Percentiles rank a stretch among this genome's conserved stretches.
These are phyloP conservation scores for Leccinum rimulosum DNA, from an alignment of 768 basidiomycete species.

Conservation along the genomic window DNA sequence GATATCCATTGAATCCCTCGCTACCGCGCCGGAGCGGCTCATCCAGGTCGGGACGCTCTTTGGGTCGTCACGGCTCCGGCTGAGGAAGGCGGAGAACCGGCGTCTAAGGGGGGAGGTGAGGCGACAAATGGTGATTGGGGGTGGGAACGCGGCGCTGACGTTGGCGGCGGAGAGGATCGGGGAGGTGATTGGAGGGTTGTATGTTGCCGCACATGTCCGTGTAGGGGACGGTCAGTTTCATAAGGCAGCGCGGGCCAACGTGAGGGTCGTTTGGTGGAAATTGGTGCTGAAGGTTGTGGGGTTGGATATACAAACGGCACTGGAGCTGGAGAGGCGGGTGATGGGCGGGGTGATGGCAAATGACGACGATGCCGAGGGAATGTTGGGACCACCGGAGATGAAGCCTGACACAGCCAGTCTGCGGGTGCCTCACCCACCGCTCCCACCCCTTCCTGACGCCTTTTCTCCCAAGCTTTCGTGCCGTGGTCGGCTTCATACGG, in stretches of 20 bases:
- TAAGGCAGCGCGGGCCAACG: conserved; percentile 38
- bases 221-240: conserved; percentile 67
- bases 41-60: conserved; percentile 75
- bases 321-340: conserved; percentile 25
- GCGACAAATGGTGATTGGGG: conserved; percentile 53
- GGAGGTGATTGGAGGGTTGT: conserved; percentile 42
- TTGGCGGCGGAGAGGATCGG: conserved; percentile 44
- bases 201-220: conserved; percentile 65
- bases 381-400: conserved; percentile 18
- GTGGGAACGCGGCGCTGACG: conserved; percentile 48
- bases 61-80: conserved; percentile 65
- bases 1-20: conserved; percentile 13
- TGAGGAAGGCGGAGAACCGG: conserved; percentile 41
- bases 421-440: conserved; percentile 26
- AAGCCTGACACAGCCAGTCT: conserved; percentile 19
- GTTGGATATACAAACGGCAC: conserved; percentile 36
- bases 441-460: conserved; percentile 22
- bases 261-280: conserved; percentile 53
- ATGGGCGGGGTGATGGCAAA: neutral
- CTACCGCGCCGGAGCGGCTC: conserved; percentile 39
- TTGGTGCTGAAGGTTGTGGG: conserved; percentile 51
- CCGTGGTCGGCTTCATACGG: conserved; percentile 37
- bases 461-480: conserved; percentile 33
- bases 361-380: neutral
- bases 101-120: conserved; percentile 48